Conservation (phyloP, 208 protist genomes). For the Endotrypanum monterogeii region DNA sequence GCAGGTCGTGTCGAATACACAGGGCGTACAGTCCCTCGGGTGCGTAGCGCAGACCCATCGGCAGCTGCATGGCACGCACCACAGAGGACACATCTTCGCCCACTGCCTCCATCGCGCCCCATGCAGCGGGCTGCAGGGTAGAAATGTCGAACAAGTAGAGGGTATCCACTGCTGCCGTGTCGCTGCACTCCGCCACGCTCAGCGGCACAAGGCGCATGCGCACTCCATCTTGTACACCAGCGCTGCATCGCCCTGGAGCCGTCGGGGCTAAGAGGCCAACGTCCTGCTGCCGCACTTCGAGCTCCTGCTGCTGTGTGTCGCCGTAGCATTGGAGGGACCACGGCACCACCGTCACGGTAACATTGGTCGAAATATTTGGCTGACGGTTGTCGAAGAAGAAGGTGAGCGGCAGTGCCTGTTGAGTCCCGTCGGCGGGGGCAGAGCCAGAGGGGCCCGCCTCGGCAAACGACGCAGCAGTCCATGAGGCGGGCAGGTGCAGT, state of each 20-base stretch:
- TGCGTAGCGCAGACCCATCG: conserved; percentile 38
- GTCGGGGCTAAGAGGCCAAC: conserved; percentile 36
- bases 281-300: too few relatives aligned
- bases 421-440: background rate
- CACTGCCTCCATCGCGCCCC: too few relatives aligned
- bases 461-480: conserved; percentile 3
- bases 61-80: conserved; percentile 43
- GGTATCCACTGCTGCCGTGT: conserved; percentile 23
- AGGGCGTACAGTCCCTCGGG: conserved; percentile 47
- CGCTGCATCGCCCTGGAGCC: conserved; percentile 31
- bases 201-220: conserved; percentile 49
- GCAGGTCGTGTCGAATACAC: conserved; percentile 45
- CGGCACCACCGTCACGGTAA: conserved; percentile 26
- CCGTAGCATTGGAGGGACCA: conserved; percentile 51
- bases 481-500: conserved; percentile 59
- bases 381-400: conserved; percentile 36
- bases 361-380: conserved; percentile 21
- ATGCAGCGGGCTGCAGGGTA: conserved; percentile 27
- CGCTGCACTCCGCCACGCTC: conserved; percentile 20
- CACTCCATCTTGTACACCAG: conserved; percentile 44
- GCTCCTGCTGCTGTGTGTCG: too few relatives aligned
- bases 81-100: too few relatives aligned
- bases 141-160: conserved; percentile 26
- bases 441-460: background rate
- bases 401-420: conserved; percentile 31